These are phyloP conservation scores for Aspergillus puulaauensis DNA, from an alignment of 2,329 filamentous ascomycete species.

Conservation along the genomic window DNA sequence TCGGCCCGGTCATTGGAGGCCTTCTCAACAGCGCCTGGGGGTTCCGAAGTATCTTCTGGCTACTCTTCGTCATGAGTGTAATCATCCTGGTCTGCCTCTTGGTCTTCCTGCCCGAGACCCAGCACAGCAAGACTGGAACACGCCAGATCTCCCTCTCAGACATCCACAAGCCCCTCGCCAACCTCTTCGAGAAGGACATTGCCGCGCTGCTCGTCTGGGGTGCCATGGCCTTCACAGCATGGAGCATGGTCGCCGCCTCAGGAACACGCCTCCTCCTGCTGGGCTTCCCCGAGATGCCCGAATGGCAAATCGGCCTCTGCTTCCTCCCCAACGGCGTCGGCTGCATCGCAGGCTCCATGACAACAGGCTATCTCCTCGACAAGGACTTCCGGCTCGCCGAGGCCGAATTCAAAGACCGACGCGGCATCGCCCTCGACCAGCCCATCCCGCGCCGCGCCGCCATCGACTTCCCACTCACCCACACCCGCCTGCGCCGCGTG, in stretches of 20 bases:
- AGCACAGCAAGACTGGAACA: conserved; percentile 39
- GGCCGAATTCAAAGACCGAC: conserved; percentile 1
- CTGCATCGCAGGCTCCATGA: conserved; percentile 23
- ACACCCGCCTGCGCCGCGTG: conserved; percentile 8
- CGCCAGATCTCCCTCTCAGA: conserved; percentile 40
- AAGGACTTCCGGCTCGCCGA: conserved; percentile 7
- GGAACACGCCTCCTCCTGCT: conserved; percentile 44
- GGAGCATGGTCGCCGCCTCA: conserved; percentile 50
- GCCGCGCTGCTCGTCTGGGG: conserved; percentile 46
- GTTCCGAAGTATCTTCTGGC: conserved; percentile 42
- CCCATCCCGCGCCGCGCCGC: neutral
- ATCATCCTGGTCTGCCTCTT: conserved; percentile 39
- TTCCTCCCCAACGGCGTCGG: conserved; percentile 42
- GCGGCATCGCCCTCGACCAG: neutral
- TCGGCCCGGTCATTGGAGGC: conserved; percentile 48
- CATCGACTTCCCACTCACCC: conserved; percentile 1
- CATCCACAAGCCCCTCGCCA: conserved; percentile 41
- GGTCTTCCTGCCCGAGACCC: conserved; percentile 44
- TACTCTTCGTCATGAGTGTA: conserved; percentile 40
- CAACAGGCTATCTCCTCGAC: conserved; percentile 15
- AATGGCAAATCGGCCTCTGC: conserved; percentile 40
- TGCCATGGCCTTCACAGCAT: conserved; percentile 47
- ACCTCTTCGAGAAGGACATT: conserved; percentile 49
- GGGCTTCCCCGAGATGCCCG: conserved; percentile 30
- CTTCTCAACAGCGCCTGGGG: conserved; percentile 35